Evolutionary conservation across 2,329 filamentous ascomycete genomes (phyloP).

Genomic region (Hypoxylon rubiginosum): DNA sequence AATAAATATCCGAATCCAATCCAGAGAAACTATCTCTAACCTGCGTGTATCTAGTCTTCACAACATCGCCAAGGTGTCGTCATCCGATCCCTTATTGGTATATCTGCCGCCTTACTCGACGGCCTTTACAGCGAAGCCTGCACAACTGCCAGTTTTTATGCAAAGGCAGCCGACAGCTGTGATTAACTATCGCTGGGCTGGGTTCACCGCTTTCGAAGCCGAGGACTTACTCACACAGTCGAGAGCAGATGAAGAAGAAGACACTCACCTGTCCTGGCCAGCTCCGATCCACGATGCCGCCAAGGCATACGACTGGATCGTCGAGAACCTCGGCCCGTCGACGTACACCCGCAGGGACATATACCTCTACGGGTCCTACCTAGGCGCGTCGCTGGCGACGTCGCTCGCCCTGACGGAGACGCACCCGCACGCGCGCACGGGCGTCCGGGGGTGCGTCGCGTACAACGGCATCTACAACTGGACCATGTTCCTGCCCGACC

Average conservation of each 20-base stretch:
- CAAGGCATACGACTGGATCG: conserved; percentile 68
- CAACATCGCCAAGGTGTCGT: conserved; percentile 57
- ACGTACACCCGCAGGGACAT: conserved; percentile 55
- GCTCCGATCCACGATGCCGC: conserved; percentile 68
- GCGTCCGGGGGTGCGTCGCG: conserved; percentile 66
- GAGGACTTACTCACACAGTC: conserved; percentile 21
- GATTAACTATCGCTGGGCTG: conserved; percentile 72
- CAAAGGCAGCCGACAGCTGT: conserved; percentile 62
- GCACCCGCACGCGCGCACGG: conserved; percentile 58
- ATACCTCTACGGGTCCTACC: conserved; percentile 68
- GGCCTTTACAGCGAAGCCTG: conserved; percentile 41
- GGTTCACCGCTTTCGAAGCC: conserved; percentile 38
- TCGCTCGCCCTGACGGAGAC: conserved; percentile 71
- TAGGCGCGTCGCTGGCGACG: conserved; percentile 69
- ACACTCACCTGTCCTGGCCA: conserved; percentile 63
- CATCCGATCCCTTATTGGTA: conserved; percentile 63
- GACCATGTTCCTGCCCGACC: conserved; percentile 70
- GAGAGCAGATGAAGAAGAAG: conserved; percentile 12
- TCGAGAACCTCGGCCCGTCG: conserved; percentile 58
- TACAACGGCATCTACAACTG: conserved; percentile 75
- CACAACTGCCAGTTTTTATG: conserved; percentile 58
- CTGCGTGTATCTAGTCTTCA: conserved; percentile 59
- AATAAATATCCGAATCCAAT: neutral
- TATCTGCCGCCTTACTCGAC: conserved; percentile 67
- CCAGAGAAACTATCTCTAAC: conserved; percentile 37